Evolutionary conservation across 2,329 filamentous ascomycete species (phyloP).

Genomic region (Arthrobotrys sinensis): DNA sequence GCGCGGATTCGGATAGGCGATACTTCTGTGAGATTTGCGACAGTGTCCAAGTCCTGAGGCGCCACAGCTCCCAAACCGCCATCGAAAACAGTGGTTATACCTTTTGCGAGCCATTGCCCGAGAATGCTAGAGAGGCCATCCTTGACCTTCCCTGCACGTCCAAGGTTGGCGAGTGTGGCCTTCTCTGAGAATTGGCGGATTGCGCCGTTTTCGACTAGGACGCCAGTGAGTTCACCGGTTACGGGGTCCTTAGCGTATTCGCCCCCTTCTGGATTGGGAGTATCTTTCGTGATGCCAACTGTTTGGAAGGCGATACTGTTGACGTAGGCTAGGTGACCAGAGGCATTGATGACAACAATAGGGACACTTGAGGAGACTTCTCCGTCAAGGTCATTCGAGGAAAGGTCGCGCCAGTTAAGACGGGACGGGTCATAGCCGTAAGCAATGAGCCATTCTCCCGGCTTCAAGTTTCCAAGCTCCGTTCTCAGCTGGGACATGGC

Average conservation of each 20-base stretch:
- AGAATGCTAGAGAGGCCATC: conserved; percentile 23
- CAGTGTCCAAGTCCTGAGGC: conserved; percentile 8
- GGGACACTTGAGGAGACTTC: conserved; percentile 48
- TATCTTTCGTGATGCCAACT: conserved; percentile 35
- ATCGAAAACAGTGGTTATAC: conserved; percentile 49
- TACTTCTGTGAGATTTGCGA: conserved; percentile 39
- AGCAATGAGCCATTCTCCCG: conserved; percentile 44
- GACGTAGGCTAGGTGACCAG: conserved; percentile 52
- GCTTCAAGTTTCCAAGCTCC: conserved; percentile 22
- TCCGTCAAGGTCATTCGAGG: conserved; percentile 31
- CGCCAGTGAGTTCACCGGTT: conserved; percentile 45
- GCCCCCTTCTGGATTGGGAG: conserved; percentile 38
- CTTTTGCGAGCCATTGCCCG: conserved; percentile 40
- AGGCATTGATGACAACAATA: conserved; percentile 41
- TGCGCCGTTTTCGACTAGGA: conserved; percentile 47
- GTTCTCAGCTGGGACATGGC: conserved; percentile 29
- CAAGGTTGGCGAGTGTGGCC: conserved; percentile 18
- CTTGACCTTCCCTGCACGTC: background rate
- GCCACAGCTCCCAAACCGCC: conserved; percentile 32
- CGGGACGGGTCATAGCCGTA: conserved; percentile 56
- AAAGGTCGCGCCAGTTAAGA: conserved; percentile 44
- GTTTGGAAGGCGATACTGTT: conserved; percentile 38
- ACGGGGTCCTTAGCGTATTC: conserved; percentile 38
- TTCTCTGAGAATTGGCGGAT: conserved; percentile 22
- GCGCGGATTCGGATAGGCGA: conserved; percentile 40